Conservation (phyloP, 2,329 filamentous ascomycete species). For the Cercospora brassicicola region DNA sequence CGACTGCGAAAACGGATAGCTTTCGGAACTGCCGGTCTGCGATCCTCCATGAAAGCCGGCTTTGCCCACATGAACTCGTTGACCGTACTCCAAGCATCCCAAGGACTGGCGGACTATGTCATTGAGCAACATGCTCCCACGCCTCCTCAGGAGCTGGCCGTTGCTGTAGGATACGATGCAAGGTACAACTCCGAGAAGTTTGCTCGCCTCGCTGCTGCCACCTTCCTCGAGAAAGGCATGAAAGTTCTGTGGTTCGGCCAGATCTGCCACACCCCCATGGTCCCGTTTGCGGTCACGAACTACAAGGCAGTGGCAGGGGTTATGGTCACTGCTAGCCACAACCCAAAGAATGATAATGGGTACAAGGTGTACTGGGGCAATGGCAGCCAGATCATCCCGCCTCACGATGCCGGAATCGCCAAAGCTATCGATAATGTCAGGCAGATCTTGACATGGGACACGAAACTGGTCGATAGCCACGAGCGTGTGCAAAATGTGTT, state of each 20-base stretch:
- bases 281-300: slow-evolving; percentile 60
- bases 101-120: slow-evolving; percentile 64
- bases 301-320: slow-evolving; percentile 59
- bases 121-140: slow-evolving; percentile 42
- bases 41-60: slow-evolving; percentile 65
- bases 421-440: slow-evolving; percentile 57
- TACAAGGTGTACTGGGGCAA: slow-evolving; percentile 69
- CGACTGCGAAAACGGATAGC: slow-evolving; percentile 58
- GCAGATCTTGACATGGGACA: slow-evolving; percentile 53
- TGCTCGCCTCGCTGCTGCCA: slow-evolving; percentile 60
- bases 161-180: slow-evolving; percentile 64
- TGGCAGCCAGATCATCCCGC: slow-evolving; percentile 65
- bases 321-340: slow-evolving; percentile 68
- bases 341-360: slow-evolving; percentile 64
- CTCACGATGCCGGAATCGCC: slow-evolving; percentile 61
- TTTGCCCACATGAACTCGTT: slow-evolving; percentile 52
- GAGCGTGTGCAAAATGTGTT: slow-evolving; percentile 47
- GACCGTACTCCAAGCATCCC: slow-evolving; percentile 55
- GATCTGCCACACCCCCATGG: slow-evolving; percentile 60
- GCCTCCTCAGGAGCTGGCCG: slow-evolving; percentile 45
- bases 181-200: slow-evolving; percentile 63
- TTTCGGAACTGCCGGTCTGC: slow-evolving; percentile 63
- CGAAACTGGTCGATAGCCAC: slow-evolving; percentile 44
- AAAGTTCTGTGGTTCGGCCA: slow-evolving; percentile 61
- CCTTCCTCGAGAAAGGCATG: slow-evolving; percentile 59